A percentile compares a stretch with the other conserved stretches of the same genome.
These are phyloP conservation scores for Xanthoconium stramineum DNA, from an alignment of 768 basidiomycete species.

Conservation along the genomic window DNA sequence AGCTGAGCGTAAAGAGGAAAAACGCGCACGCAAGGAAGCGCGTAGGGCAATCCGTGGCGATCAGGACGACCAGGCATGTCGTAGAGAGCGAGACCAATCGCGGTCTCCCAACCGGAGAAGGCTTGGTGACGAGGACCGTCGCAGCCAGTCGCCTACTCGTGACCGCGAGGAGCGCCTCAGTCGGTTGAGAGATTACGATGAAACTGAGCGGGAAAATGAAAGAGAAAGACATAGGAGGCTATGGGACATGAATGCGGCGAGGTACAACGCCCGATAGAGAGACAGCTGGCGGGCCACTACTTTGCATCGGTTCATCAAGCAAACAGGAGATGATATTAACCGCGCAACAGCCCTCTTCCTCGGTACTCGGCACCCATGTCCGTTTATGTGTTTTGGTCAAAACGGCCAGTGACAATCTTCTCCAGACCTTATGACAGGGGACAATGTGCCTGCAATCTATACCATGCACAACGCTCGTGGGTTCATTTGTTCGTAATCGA, in stretches of 20 bases:
- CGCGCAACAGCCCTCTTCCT: not conserved
- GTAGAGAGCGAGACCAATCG: constrained; percentile 32
- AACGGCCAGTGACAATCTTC: constrained; percentile 12
- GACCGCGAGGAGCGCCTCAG: constrained; percentile 17
- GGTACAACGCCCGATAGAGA: constrained; percentile 33
- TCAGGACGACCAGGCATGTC: constrained; percentile 23
- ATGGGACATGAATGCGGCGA: constrained; percentile 48
- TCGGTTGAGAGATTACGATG: constrained; percentile 26
- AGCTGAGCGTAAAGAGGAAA: constrained; percentile 58
- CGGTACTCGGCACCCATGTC: constrained; percentile 5
- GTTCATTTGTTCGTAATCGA: constrained; percentile 10
- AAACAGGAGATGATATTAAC: not conserved
- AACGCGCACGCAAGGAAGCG: constrained; percentile 52
- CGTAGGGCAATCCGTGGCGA: constrained; percentile 37
- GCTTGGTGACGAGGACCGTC: constrained; percentile 17
- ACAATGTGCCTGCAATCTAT: constrained; percentile 15
- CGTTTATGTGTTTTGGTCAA: constrained; percentile 9
- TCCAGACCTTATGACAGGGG: constrained; percentile 16
- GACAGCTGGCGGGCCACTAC: constrained; percentile 13
- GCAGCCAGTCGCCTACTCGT: constrained; percentile 31
- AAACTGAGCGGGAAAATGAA: constrained; percentile 25
- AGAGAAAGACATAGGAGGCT: constrained; percentile 46
- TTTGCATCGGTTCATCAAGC: constrained; percentile 6
- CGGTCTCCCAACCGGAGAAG: constrained; percentile 31
- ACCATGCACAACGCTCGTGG: constrained; percentile 8